Evolutionary conservation across 2,329 filamentous ascomycete species (phyloP).

Genomic region (Trichoderma breve): DNA sequence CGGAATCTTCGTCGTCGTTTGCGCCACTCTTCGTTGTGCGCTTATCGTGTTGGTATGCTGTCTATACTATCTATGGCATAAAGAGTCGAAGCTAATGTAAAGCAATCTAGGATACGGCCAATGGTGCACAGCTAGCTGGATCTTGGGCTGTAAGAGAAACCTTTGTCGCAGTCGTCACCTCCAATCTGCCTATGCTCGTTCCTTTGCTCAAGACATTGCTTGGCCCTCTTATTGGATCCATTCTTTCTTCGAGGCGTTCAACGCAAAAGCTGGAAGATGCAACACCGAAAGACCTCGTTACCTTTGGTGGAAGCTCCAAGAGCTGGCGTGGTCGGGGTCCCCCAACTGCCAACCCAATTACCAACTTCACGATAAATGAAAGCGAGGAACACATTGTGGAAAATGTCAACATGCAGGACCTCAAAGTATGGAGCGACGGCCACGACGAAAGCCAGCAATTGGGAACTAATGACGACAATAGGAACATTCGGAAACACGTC

Average conservation of each 20-base stretch:
- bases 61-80: not conserved
- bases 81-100: not conserved
- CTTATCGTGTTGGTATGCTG: constrained; percentile 30
- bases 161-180: constrained; percentile 44
- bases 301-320: constrained; percentile 24
- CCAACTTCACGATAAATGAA: constrained; percentile 24
- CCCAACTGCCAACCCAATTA: constrained; percentile 22
- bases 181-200: constrained; percentile 46
- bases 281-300: constrained; percentile 24
- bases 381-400: constrained; percentile 29
- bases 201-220: constrained; percentile 42
- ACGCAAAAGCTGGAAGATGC: constrained; percentile 23
- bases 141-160: constrained; percentile 45
- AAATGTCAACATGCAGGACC: constrained; percentile 24
- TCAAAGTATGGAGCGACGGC: constrained; percentile 17
- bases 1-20: constrained; percentile 42
- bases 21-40: constrained; percentile 37
- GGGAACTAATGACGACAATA: not conserved
- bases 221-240: constrained; percentile 26
- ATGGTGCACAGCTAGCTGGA: constrained; percentile 41
- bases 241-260: constrained; percentile 26
- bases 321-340: constrained; percentile 21
- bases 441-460: not conserved
- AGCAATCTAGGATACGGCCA: constrained; percentile 36
- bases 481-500: constrained; percentile 1